Percentiles rank a stretch among this genome's conserved stretches.
Conservation (phyloP, 2,329 filamentous ascomycete species). For the Lachnellula subtilissima region DNA sequence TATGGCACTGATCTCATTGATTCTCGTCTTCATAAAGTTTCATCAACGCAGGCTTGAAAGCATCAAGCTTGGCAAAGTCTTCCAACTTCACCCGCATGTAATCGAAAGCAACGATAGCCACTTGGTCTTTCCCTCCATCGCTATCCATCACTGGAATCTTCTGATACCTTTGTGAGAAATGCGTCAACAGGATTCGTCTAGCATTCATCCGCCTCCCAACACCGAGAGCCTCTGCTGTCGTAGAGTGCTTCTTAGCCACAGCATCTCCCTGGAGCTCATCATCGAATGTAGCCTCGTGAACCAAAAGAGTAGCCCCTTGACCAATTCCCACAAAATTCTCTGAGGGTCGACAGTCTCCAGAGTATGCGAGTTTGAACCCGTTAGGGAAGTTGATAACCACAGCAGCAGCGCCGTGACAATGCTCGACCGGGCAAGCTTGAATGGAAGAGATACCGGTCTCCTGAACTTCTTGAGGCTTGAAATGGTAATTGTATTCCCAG, state of each 20-base stretch:
- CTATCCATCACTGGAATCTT: constrained; percentile 36
- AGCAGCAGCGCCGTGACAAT: constrained; percentile 76
- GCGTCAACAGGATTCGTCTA: constrained; percentile 76
- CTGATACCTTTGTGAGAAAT: constrained; percentile 89
- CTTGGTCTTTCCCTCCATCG: constrained; percentile 46
- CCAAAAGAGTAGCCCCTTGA: constrained; percentile 69
- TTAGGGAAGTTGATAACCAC: constrained; percentile 72
- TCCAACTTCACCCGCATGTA: constrained; percentile 70
- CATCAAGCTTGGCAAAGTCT: constrained; percentile 63
- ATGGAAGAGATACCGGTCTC: constrained; percentile 61
- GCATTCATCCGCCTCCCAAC: constrained; percentile 77
- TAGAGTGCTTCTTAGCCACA: constrained; percentile 82
- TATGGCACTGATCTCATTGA: constrained; percentile 4
- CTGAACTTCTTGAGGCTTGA: constrained; percentile 39
- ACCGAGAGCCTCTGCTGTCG: constrained; percentile 76
- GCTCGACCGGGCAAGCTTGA: constrained; percentile 62
- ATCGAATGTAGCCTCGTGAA: constrained; percentile 96
- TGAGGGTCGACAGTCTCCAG: constrained; percentile 86
- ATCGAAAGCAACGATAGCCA: constrained; percentile 71
- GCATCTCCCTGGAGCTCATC: constrained; percentile 78
- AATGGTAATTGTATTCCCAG: constrained; percentile 26
- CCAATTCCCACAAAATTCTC: constrained; percentile 65
- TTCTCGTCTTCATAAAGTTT: constrained; percentile 46
- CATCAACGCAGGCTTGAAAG: constrained; percentile 55
- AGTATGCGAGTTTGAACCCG: constrained; percentile 85